Evolutionary conservation across 2,329 filamentous ascomycete species (phyloP).

Genomic region (Xylariomycetidae sp.): DNA sequence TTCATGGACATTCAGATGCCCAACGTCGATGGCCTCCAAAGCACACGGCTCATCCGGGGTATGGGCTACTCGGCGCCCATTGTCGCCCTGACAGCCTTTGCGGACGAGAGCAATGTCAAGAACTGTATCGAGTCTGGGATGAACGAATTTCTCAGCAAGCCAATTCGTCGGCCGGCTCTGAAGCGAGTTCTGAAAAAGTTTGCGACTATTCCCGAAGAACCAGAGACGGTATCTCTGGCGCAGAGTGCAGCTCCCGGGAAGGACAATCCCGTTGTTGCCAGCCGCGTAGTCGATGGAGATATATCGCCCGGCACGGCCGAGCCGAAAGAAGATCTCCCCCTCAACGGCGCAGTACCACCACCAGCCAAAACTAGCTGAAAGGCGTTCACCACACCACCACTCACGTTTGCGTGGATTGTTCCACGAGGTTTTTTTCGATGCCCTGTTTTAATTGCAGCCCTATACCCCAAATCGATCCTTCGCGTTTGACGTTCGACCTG

Average conservation of each 20-base stretch:
- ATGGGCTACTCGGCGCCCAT: slow-evolving; percentile 86
- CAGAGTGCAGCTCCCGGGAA: slow-evolving; percentile 23
- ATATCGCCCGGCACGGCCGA: slow-evolving; percentile 1
- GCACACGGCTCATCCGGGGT: slow-evolving; percentile 75
- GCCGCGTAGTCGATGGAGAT: slow-evolving; percentile 11
- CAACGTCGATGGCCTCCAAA: slow-evolving; percentile 82
- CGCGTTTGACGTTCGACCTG: too few species aligned
- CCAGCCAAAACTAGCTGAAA: too few species aligned
- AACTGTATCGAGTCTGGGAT: slow-evolving; percentile 86
- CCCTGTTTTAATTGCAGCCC: too few species aligned
- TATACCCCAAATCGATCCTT: too few species aligned
- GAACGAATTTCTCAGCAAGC: slow-evolving; percentile 78
- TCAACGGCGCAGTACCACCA: slow-evolving; percentile 10
- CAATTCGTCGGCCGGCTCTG: slow-evolving; percentile 74
- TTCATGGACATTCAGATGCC: slow-evolving; percentile 98
- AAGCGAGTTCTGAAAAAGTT: slow-evolving; percentile 84
- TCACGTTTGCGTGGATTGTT: too few species aligned
- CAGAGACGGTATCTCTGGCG: slow-evolving; percentile 34
- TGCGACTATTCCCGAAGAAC: slow-evolving; percentile 72
- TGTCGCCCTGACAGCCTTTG: slow-evolving; percentile 83
- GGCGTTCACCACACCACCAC: too few species aligned
- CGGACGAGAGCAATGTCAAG: slow-evolving; percentile 82
- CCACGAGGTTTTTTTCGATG: too few species aligned
- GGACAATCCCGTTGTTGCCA: slow-evolving; percentile 4
- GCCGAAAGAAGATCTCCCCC: slow-evolving; percentile 5